Percentiles rank a stretch among this genome's conserved stretches.
Evolutionary conservation across 768 basidiomycete genomes (phyloP).

Genomic region (Hemileccinum rubropunctum): DNA sequence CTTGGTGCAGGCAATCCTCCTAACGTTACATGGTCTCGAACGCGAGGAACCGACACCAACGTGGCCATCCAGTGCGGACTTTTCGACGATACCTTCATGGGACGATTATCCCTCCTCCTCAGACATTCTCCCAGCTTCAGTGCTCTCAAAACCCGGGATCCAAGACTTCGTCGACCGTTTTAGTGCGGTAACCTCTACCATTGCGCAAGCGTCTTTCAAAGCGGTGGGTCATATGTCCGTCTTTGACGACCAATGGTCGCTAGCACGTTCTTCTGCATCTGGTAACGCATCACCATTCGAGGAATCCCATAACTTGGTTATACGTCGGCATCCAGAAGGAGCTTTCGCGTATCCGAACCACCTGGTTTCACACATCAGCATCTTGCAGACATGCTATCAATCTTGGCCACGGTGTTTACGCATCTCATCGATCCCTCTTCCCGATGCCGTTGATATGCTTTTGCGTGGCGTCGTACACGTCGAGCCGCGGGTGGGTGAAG

Average conservation of each 20-base stretch:
- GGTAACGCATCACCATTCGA: slow-evolving; percentile 52
- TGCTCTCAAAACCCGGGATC: slow-evolving; percentile 63
- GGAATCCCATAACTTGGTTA: slow-evolving; percentile 64
- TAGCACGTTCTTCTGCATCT: slow-evolving; percentile 43
- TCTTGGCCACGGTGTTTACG: slow-evolving; percentile 83
- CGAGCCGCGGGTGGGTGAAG: slow-evolving; percentile 70
- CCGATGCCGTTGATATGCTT: slow-evolving; percentile 73
- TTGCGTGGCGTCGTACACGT: slow-evolving; percentile 82
- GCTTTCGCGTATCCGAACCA: slow-evolving; percentile 64
- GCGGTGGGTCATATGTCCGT: slow-evolving; percentile 74
- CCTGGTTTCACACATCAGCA: slow-evolving; percentile 58
- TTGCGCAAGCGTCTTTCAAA: slow-evolving; percentile 60
- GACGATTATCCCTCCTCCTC: slow-evolving; percentile 73
- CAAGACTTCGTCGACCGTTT: slow-evolving; percentile 70
- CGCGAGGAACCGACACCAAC: slow-evolving; percentile 64
- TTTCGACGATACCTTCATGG: slow-evolving; percentile 47
- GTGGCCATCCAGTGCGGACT: slow-evolving; percentile 80
- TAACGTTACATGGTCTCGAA: slow-evolving; percentile 71
- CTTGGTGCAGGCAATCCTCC: slow-evolving; percentile 71
- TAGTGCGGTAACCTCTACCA: slow-evolving; percentile 50
- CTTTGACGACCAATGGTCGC: slow-evolving; percentile 82
- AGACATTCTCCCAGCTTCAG: slow-evolving; percentile 52
- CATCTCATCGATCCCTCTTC: slow-evolving; percentile 45
- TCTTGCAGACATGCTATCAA: slow-evolving; percentile 76
- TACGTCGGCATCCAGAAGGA: slow-evolving; percentile 66